Evolutionary conservation across 2,329 filamentous ascomycete genomes (phyloP), one percentile per base, ranked within the genome.

Genomic region (Xylaria multiplex): DNA sequence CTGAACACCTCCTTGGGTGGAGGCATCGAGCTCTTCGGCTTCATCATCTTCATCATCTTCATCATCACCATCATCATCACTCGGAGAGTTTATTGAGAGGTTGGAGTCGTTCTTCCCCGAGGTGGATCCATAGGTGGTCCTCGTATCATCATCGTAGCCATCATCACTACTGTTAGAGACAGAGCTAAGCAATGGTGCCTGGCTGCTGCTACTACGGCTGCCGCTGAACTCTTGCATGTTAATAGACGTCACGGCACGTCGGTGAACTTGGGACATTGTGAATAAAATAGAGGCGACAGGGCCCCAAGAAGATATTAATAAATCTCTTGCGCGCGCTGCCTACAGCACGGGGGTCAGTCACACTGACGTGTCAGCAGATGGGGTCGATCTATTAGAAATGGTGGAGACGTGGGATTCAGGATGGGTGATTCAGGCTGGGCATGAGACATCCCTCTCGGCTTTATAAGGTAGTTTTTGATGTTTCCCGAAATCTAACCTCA

Each of bases 1-100:
- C 63, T 75, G 73, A 49, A 81, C 74, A 57, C 80, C 79, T 59
- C 73, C 70, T 58, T 78, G 72, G 43, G 69, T 62, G 2, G 62
- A 14, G 19, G 57, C 58, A 55, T 52, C 59, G 11, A 54, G 46
- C 11, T 62, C 67, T n/a, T 67, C 64, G 14, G 53, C 62, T 27
- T 55, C 43, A 42, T 64, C 62, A 61, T 40, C 52, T 43, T 46
- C 59, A 14, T 65, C 43, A 1, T 62, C 67, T 3, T 67, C 59
- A 19, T 58, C 58, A 13, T 55, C 53, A 50, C 63, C 58, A 45
- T 54, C 35, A 24, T 24, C 56, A 43, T 37, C 61, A 22, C 48
- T 24, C 68, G 11, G 50, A 6, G 70, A 30, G 46, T 65, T 56
- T 59, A 69, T 54, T 3, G 62, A 62, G 40, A 69, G 62, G 13